A percentile compares a stretch with the other conserved stretches of the same genome.
phyloP scores from a whole-genome alignment of 192 early-diverging fungal genomes.

The Podila minutissima region DNA sequence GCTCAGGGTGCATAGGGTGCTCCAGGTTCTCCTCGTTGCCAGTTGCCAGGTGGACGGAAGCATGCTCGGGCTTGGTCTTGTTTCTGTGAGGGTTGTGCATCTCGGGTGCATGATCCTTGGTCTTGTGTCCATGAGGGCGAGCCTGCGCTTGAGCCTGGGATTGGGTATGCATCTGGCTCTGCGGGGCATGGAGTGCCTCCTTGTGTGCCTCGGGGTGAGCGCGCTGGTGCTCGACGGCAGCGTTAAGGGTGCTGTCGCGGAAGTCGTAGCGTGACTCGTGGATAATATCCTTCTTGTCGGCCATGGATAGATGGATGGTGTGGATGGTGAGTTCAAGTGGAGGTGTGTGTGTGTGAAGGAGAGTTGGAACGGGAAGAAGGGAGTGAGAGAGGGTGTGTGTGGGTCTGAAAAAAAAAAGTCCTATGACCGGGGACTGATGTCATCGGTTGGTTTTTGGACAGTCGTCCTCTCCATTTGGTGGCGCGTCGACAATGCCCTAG shows the following conservation, averaged over 20 bases:
- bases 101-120: background rate
- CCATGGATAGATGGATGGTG: too few species aligned
- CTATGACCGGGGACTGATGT: too few species aligned
- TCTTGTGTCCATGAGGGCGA: conserved; percentile 6
- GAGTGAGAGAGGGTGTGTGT: too few species aligned
- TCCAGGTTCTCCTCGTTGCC: conserved; percentile 34
- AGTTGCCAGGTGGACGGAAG: conserved; percentile 23
- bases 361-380: too few species aligned
- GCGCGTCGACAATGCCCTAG: too few species aligned
- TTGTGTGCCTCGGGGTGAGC: background rate
- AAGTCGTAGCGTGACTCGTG: conserved; percentile 12
- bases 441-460: too few species aligned
- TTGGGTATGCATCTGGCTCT: background rate
- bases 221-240: background rate
- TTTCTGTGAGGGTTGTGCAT: background rate
- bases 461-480: too few species aligned
- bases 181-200: background rate
- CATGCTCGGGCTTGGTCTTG: background rate
- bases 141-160: background rate
- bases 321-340: background rate
- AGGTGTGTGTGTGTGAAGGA: too few species aligned
- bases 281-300: conserved; percentile 9
- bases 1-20: conserved; percentile 28
- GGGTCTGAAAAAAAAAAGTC: too few species aligned
- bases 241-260: conserved; percentile 21